A percentile compares a stretch with the other conserved stretches of the same genome.
These are phyloP conservation scores for Blakeslea trispora DNA, from an alignment of 371 early-diverging fungal species.

Conservation along the genomic window DNA sequence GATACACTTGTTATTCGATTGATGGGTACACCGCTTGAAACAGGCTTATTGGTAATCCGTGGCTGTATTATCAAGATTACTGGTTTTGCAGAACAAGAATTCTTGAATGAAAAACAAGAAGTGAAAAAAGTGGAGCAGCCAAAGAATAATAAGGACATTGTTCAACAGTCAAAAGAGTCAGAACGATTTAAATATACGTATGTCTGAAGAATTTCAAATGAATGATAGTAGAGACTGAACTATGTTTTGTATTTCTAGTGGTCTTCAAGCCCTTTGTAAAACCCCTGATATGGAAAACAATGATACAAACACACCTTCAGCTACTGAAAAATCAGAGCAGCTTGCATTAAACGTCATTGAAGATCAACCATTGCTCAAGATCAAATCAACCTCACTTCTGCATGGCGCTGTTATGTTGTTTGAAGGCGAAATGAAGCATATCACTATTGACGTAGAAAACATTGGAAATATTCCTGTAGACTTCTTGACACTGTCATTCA, in stretches of 20 bases:
- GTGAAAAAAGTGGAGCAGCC: constrained; percentile 25
- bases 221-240: background rate
- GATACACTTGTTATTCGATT: constrained; percentile 63
- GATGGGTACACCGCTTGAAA: constrained; percentile 65
- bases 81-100: constrained; percentile 76
- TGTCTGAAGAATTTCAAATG: too few relatives aligned
- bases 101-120: constrained; percentile 50
- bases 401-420: constrained; percentile 80
- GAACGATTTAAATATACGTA: constrained; percentile 22
- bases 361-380: constrained; percentile 70
- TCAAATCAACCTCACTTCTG: constrained; percentile 59
- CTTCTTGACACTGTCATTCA: constrained; percentile 70
- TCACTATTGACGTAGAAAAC: constrained; percentile 70
- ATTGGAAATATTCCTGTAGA: constrained; percentile 74
- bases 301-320: background rate
- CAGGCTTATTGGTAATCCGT: constrained; percentile 65
- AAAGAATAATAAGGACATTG: constrained; percentile 10
- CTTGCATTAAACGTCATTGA: constrained; percentile 51
- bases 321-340: background rate
- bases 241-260: constrained; percentile 1
- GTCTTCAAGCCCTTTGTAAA: constrained; percentile 19
- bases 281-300: background rate
- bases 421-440: constrained; percentile 79
- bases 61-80: constrained; percentile 75
- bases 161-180: constrained; percentile 10